Base-by-base conservation (phyloP, 2,329 filamentous ascomycete genomes). In the Verticillium nubilum region DNA sequence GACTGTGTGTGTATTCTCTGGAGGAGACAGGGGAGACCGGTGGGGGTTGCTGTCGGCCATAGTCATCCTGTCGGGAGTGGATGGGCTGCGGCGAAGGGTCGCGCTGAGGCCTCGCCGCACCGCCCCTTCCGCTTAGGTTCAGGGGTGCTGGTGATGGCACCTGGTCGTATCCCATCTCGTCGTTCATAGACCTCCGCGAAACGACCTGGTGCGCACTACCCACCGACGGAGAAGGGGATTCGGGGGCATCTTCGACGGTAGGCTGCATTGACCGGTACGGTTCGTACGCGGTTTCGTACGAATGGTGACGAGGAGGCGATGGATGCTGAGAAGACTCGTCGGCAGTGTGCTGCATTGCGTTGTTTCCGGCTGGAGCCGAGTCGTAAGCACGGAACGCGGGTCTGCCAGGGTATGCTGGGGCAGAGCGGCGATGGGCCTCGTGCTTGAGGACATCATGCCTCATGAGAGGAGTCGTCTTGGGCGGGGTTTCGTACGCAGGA, bases 191-290 rank as follows among this genome's bases (percentile, higher is more conserved):
- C 33, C 59, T 63, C 23, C 67, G 69, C 1, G 67, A 68, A 5
- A 61, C 63, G 19, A 68, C 67, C 47, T 69, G 67, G 53, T 64
- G 66, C 1, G 68, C 65, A 5, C 64, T 67, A n/a, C 67, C 60
- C 10, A 61, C 58, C 1, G 67, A 58, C 3, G 67, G 64, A 2
- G 69, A 67, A 1, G 77, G 75, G 1, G 82, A 80, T 55, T 86
- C 84, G 4, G 86, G 85, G 5, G 80, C 84, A 63, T 89, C 86
- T 67, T 89, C 86, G 5, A 86, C 85, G 6, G 81, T 87, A 2
- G 82, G 84, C 65, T 86, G 85, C 82, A 85, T 80, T 1, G 80
- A 78, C 60, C 78, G 76, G 66, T 76, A 73, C 47, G 78, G 78
- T 58, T 80, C 81, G 65, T 76, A 80, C 19, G 69, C 69, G 28